Conservation (phyloP, 129 eudicot species). For the Heracleum sosnowskyi region DNA sequence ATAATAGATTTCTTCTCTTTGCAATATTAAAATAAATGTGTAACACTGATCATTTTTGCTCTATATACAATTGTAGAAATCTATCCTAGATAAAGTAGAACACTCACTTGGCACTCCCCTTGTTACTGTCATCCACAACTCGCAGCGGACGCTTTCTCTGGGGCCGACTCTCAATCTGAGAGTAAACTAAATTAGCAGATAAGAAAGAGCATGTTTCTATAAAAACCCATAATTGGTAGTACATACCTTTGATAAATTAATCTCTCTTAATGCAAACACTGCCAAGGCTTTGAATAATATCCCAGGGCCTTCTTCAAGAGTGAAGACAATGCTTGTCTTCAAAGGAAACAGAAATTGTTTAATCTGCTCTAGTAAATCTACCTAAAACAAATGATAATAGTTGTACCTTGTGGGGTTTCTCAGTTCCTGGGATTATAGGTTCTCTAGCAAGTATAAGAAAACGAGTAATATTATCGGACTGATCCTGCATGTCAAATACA, state of each 20-base stretch:
- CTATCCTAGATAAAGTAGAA: conserved; percentile 1
- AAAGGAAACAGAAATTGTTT: conserved; percentile 8
- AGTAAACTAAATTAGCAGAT: conserved; percentile 7
- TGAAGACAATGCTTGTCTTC: conserved; percentile 88
- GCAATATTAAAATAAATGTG: neutral
- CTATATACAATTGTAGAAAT: neutral
- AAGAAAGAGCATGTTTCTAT: neutral
- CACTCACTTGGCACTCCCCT: conserved; percentile 81
- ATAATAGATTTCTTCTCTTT: neutral
- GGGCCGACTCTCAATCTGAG: conserved; percentile 85
- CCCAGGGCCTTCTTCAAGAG: conserved; percentile 89
- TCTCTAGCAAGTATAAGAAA: conserved; percentile 81
- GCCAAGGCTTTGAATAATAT: conserved; percentile 86
- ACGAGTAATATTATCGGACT: conserved; percentile 58
- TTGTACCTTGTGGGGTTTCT: conserved; percentile 64
- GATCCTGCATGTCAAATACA: conserved; percentile 41
- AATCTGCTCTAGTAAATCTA: conserved; percentile 2
- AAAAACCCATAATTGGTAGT: neutral
- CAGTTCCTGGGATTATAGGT: conserved; percentile 71
- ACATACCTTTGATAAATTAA: conserved; percentile 65
- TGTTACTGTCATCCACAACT: conserved; percentile 71
- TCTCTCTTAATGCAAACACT: conserved; percentile 70
- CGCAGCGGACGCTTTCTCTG: conserved; percentile 69
- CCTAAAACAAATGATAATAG: conserved; percentile 2
- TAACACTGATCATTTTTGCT: neutral